phyloP scores from a whole-genome alignment of 345 rosid species.

The Ceriops tagal region DNA sequence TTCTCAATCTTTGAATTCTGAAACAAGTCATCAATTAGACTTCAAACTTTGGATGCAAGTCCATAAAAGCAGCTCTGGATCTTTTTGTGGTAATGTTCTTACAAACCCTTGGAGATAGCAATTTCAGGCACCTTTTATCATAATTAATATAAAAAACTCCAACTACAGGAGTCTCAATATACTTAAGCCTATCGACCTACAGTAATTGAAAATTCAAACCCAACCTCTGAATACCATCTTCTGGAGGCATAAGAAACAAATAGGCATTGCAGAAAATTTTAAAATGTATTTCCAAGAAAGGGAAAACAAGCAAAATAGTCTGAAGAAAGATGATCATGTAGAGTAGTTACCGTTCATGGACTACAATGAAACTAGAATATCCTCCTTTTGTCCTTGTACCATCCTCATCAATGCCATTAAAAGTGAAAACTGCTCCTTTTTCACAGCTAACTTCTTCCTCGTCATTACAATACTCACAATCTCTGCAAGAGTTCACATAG shows the following conservation, averaged over 20 bases:
- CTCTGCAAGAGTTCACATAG: constrained; percentile 73
- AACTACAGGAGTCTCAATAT: too few species aligned
- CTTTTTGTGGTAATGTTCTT: too few species aligned
- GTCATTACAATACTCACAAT: constrained; percentile 65
- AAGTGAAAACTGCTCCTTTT: constrained; percentile 53
- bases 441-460: constrained; percentile 52
- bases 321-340: background rate
- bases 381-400: constrained; percentile 86
- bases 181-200: too few species aligned
- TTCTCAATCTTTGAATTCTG: too few species aligned
- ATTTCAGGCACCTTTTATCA: too few species aligned
- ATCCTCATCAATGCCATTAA: constrained; percentile 64
- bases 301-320: background rate
- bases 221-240: background rate
- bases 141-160: too few species aligned
- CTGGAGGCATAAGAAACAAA: background rate
- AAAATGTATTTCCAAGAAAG: background rate
- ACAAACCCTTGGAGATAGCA: too few species aligned
- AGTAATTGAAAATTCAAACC: too few species aligned
- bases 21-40: too few species aligned
- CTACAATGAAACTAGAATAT: constrained; percentile 68
- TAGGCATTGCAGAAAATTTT: too few species aligned
- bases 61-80: too few species aligned
- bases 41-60: too few species aligned
- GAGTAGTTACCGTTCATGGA: constrained; percentile 57